A percentile compares a stretch with the other conserved stretches of the same genome.
phyloP scores from a whole-genome alignment of 2,329 filamentous ascomycete genomes.

The Fusarium sp. region DNA sequence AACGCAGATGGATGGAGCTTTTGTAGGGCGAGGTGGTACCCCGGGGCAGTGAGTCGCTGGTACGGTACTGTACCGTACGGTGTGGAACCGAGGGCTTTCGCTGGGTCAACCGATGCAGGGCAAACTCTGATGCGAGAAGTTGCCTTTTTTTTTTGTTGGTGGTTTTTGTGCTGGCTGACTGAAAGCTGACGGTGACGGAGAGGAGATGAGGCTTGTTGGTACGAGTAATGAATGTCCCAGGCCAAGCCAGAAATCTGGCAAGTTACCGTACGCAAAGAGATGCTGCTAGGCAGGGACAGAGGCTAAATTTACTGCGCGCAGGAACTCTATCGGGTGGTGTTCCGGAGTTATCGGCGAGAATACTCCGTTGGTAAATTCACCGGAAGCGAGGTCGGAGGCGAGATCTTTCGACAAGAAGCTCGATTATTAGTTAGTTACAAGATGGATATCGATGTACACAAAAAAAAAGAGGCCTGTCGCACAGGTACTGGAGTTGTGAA shows the following conservation, averaged over 20 bases:
- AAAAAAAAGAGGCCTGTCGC: constrained; percentile 1
- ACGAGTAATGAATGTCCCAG: constrained; percentile 9
- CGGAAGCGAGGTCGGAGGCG: constrained; percentile 5
- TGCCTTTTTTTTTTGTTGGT: constrained; percentile 6
- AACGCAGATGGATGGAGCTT: neutral
- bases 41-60: constrained; percentile 31
- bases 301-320: constrained; percentile 9
- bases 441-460: neutral
- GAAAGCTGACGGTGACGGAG: constrained; percentile 5
- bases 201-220: constrained; percentile 16
- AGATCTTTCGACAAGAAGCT: neutral
- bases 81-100: constrained; percentile 45
- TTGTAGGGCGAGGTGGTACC: constrained; percentile 11
- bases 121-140: constrained; percentile 42
- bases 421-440: constrained; percentile 2
- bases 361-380: neutral
- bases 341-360: constrained; percentile 31
- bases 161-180: constrained; percentile 19
- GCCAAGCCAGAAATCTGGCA: constrained; percentile 10
- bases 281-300: constrained; percentile 12
- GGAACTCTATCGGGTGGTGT: constrained; percentile 19
- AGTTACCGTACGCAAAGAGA: neutral
- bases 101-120: constrained; percentile 44
- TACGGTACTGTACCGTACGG: constrained; percentile 7
- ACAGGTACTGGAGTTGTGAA: neutral